Evolutionary conservation across 768 basidiomycete species (phyloP), one percentile per base, ranked within the genome.

Genomic region (Baorangia bicolor): DNA sequence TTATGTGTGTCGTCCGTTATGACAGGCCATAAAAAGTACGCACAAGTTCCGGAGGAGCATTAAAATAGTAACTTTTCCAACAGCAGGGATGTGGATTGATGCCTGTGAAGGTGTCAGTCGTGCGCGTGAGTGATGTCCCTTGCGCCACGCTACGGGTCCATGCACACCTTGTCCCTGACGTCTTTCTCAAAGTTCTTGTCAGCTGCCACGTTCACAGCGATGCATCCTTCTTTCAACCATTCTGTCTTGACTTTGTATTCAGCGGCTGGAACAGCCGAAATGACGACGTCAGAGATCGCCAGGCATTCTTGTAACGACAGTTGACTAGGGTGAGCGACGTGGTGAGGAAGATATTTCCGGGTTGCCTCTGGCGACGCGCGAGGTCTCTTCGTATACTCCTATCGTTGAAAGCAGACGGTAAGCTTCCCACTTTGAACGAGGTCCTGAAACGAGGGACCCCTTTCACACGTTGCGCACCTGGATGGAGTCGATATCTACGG

Each of bases 151-250:
- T 7, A 13, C 7, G 30, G n/a, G 51, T 41, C 34, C 37, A 40
- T n/a, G 64, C 78, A 51, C 62, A 92, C 94, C 82, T 94, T 93
- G 20, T 96, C 93, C 57, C 93, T 80, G 20, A 99, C 87, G 64
- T 96, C 89, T 58, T 83, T 84, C 68, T 96, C 94, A 64, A 98
- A 99, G 71, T 99, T 99, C 78, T 96, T 98, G 64, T 95, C 94
- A 0, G 90, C 86, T 18, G 93, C 88, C 21, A 99, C 90, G 65
- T 98, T 98, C 55, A 98, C 73, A 61, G 93, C 94, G 3, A 98
- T 75, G 65, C 94, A 96, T 1, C 97, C 97, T 58, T 95, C 92
- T 74, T 97, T 98, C 57, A 99, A 76, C 81, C 82, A 86, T 48
- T 83, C 83, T 1, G 95, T 98, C 66, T 88, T 86, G 51, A 99